phyloP scores from a whole-genome alignment of 108 stramenopile species.

The Seminavis robusta region DNA sequence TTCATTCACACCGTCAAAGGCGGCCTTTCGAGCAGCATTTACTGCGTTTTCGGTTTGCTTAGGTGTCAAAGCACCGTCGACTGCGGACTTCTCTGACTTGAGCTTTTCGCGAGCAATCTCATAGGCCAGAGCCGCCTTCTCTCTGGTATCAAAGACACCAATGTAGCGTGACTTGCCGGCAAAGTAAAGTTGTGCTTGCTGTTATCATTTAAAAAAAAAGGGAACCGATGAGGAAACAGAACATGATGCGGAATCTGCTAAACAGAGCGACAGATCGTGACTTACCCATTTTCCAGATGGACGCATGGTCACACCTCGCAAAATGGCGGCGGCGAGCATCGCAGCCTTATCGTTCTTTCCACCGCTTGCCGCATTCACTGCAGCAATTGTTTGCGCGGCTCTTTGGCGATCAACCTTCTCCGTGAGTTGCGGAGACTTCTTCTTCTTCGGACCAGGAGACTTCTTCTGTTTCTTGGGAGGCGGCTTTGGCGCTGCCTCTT shows the following conservation, averaged over 20 bases:
- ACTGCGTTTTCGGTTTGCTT: conserved; percentile 72
- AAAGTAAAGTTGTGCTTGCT: conserved; percentile 84
- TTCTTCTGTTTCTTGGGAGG: conserved; percentile 30
- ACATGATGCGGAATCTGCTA: background rate
- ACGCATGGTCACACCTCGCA: conserved; percentile 78
- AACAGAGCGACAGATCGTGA: background rate
- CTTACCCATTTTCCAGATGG: conserved; percentile 82
- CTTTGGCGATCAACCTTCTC: conserved; percentile 47
- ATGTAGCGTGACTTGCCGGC: conserved; percentile 81
- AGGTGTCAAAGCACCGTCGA: conserved; percentile 29
- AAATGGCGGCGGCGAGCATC: conserved; percentile 63
- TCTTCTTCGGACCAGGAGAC: conserved; percentile 38
- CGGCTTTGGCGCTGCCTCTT: conserved; percentile 6
- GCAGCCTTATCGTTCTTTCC: conserved; percentile 73
- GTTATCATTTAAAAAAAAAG: background rate
- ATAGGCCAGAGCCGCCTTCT: conserved; percentile 74
- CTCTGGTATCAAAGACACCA: conserved; percentile 77
- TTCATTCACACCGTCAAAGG: conserved; percentile 83
- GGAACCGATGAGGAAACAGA: background rate
- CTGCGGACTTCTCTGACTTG: conserved; percentile 29
- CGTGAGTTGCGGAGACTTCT: conserved; percentile 28
- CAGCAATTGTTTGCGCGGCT: conserved; percentile 47
- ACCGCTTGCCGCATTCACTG: conserved; percentile 54
- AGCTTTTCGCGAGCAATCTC: conserved; percentile 76
- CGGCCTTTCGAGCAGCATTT: conserved; percentile 74